These are phyloP conservation scores for Neurospora sp. DNA, from an alignment of 495 filamentous ascomycete species.

Conservation along the genomic window DNA sequence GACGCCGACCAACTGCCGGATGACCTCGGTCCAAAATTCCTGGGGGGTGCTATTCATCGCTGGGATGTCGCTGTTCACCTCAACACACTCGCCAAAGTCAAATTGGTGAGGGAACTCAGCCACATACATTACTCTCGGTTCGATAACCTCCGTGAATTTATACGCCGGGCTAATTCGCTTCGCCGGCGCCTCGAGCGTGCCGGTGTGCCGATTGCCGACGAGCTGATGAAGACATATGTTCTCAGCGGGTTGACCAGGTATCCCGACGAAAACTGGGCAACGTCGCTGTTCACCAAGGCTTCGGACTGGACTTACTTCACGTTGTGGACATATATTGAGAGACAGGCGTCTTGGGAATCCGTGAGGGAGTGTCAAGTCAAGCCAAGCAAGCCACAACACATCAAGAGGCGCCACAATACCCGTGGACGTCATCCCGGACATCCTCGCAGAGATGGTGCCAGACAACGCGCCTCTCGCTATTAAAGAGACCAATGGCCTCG, in stretches of 20 bases:
- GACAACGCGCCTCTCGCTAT: not conserved
- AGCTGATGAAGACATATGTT: not conserved
- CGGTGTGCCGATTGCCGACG: not conserved
- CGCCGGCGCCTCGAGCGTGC: not conserved
- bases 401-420: not conserved
- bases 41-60: not conserved
- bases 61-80: not conserved
- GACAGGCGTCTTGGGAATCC: fast-evolving
- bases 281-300: fast-evolving
- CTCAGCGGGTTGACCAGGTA: not conserved
- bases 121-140: not conserved
- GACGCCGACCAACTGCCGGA: not conserved
- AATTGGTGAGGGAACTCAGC: not conserved
- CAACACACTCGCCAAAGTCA: not conserved
- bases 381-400: not conserved
- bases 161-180: not conserved
- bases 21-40: not conserved
- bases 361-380: not conserved
- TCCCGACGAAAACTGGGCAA: not conserved
- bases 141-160: not conserved
- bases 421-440: not conserved
- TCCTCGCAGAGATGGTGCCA: not conserved
- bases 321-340: not conserved
- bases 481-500: not conserved
- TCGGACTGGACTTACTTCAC: not conserved